phyloP scores from a whole-genome alignment of 176 grass and related monocot genomes.

The sorghum (Sorghum bicolor) region Sorghum_bicolor_NCBIv3 NC_012870.2:78650501-78651000 shows the following conservation, averaged over 20 bases:
- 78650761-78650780: background rate
- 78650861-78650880: background rate
- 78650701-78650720: background rate
- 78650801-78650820: background rate
- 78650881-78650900: background rate
- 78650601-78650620: background rate
- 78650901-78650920: background rate
- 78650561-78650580: background rate
- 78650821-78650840: conserved; percentile 3
- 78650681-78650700: background rate
- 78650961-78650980: background rate
- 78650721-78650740: background rate
- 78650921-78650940: background rate
- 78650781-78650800: background rate
- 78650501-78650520: background rate
- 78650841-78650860: background rate
- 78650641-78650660: background rate
- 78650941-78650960: background rate
- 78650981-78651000: background rate
- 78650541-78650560: background rate
- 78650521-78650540: background rate
- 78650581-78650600: background rate
- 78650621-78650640: background rate
- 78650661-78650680: background rate
- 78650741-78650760: background rate